Evolutionary conservation across 345 rosid species (phyloP).

Genomic region (Linum tenue): DNA sequence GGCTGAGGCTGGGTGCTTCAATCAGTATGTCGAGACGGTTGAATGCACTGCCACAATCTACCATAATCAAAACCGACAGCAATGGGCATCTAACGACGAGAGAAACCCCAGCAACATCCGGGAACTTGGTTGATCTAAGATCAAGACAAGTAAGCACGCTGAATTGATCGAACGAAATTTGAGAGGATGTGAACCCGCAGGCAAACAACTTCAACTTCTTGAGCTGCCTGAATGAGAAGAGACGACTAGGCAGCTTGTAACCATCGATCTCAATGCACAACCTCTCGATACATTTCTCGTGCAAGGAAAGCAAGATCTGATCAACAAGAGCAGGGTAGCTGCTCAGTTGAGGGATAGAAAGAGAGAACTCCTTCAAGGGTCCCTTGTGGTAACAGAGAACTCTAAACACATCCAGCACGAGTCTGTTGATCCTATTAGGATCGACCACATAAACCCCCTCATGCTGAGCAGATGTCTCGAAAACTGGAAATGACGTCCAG

Average conservation of each 20-base stretch:
- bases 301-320: background rate
- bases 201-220: background rate
- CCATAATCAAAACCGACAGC: background rate
- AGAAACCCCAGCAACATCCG: background rate
- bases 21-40: background rate
- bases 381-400: background rate
- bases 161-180: background rate
- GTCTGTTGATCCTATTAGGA: too few species aligned
- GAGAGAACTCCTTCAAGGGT: background rate
- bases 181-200: background rate
- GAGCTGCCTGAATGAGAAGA: background rate
- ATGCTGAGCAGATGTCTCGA: background rate
- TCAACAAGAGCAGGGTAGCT: constrained; percentile 9
- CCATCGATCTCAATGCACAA: background rate
- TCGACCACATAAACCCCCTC: background rate
- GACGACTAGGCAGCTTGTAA: background rate
- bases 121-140: background rate
- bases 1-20: background rate
- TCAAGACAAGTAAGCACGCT: background rate
- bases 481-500: background rate
- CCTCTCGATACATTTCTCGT: background rate
- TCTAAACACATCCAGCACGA: background rate
- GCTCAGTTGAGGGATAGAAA: background rate
- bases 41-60: background rate
- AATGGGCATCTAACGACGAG: background rate